phyloP scores from a whole-genome alignment of 441 rosid genomes.

The Populus hybrid region DNA sequence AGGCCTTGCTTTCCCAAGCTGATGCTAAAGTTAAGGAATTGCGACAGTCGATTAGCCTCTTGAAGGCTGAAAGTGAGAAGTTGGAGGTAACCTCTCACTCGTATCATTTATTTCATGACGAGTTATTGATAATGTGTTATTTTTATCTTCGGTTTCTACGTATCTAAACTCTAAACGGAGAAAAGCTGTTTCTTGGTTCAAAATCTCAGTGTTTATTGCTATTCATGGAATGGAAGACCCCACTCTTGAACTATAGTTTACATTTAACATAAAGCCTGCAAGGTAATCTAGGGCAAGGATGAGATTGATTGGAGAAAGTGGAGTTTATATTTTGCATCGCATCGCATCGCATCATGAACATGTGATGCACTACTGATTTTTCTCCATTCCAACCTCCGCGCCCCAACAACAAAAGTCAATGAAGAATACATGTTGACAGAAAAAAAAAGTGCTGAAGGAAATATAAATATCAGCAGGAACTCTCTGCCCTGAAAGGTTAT shows the following conservation, averaged over 20 bases:
- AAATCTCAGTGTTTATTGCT: neutral
- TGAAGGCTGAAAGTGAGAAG: slow-evolving; percentile 76
- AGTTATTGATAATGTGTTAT: neutral
- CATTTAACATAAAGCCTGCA: neutral
- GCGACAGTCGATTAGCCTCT: slow-evolving; percentile 63
- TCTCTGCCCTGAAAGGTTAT: neutral
- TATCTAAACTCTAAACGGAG: neutral
- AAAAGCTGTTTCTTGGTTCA: neutral
- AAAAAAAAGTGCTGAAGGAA: neutral
- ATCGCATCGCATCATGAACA: neutral
- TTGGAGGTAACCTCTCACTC: slow-evolving; percentile 53
- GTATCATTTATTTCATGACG: slow-evolving; percentile 3
- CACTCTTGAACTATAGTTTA: neutral
- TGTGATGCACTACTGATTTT: neutral
- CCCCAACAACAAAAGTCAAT: neutral
- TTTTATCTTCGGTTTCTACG: neutral
- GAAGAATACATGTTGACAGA: neutral
- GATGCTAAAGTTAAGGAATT: slow-evolving; percentile 77
- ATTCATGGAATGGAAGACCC: neutral
- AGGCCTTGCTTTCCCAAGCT: slow-evolving; percentile 71
- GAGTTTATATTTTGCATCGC: neutral
- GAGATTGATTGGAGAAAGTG: neutral
- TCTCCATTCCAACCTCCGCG: neutral
- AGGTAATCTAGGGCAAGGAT: neutral
- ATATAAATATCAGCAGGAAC: neutral